These are phyloP conservation scores for Rhododendron mucronatum DNA, from an alignment of 148 eudicot genomes.

Conservation along the genomic window DNA sequence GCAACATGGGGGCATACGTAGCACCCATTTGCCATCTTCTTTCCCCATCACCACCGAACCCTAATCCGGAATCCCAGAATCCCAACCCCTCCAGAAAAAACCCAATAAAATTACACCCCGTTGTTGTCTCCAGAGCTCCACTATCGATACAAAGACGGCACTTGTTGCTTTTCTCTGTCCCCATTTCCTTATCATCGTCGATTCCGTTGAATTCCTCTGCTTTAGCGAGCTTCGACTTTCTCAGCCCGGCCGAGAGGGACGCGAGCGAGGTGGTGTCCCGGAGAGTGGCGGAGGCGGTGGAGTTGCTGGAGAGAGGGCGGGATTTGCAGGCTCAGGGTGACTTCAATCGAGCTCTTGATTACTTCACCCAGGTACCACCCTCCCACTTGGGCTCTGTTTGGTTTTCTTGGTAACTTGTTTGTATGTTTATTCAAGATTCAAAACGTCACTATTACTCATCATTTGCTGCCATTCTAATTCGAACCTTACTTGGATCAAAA, in stretches of 20 bases:
- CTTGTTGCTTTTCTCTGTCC: constrained; percentile 24
- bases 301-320: constrained; percentile 27
- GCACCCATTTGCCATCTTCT: constrained; percentile 26
- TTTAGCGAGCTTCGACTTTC: constrained; percentile 5
- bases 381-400: no score
- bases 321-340: constrained; percentile 38
- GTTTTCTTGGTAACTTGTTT: background rate
- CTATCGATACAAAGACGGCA: constrained; percentile 16
- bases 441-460: background rate
- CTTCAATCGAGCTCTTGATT: constrained; percentile 27
- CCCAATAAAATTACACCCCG: background rate
- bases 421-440: background rate
- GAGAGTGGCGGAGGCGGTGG: constrained; percentile 27
- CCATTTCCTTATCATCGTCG: constrained; percentile 3
- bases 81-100: background rate
- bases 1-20: constrained; percentile 14
- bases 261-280: constrained; percentile 20
- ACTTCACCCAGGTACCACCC: constrained; percentile 28
- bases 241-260: constrained; percentile 24
- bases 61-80: background rate
- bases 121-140: background rate
- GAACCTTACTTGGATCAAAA: background rate
- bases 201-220: constrained; percentile 2
- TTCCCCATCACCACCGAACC: constrained; percentile 9
- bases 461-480: background rate